Base-by-base conservation (phyloP, 164 flowering plant species). In the Berberis thunbergii region DNA sequence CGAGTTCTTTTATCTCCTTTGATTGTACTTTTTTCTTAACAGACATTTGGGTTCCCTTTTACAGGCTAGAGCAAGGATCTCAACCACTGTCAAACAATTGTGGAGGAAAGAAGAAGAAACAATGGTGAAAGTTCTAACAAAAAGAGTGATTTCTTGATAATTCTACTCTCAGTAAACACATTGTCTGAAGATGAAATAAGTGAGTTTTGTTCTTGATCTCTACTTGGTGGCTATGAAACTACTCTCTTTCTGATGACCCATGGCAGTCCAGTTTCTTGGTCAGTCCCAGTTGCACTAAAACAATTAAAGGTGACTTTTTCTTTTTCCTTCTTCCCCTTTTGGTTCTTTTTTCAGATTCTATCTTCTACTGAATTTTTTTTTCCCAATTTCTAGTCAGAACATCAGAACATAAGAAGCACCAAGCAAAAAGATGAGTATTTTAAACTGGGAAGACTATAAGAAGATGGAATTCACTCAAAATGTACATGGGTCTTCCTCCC, bases 211-310 rank as follows among this genome's bases (percentile, higher is more conserved):
- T 68, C 70, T 86, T 68, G 87, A 81, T 71, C 85, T 62, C 69
- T 86, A 26, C 71, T 86, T 65, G 88, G 88, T 75, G 88, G 91
- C 62, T 81, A 86, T 69, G 88, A 83, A 69, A 86, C 91, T 50
- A 84, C 91, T 41, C 82, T 87, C 45, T 71, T 81, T 61, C 66
- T 84, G 49, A 71, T 86, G 83, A 71, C 84, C n/a, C 67, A 73
- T 78, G 74, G 79, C 71, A 43, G 88, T 86, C 2, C 77, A 76
- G 60, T 79, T 84, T 66, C 73, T 86, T 38, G 72, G 73, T 68
- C 82, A 78, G 53, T 77, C 83, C 81, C 84, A 26, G 6, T 62
- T 58, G 85, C 82, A 57, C 72, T 86, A 2, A 49, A 72, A 54
- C 86, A 78, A 44, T 64, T 83, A 48, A 83, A 76, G 84, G 91